These are phyloP conservation scores for Xylariaceae sp. DNA, from an alignment of 2,329 filamentous ascomycete species.

Conservation along the genomic window DNA sequence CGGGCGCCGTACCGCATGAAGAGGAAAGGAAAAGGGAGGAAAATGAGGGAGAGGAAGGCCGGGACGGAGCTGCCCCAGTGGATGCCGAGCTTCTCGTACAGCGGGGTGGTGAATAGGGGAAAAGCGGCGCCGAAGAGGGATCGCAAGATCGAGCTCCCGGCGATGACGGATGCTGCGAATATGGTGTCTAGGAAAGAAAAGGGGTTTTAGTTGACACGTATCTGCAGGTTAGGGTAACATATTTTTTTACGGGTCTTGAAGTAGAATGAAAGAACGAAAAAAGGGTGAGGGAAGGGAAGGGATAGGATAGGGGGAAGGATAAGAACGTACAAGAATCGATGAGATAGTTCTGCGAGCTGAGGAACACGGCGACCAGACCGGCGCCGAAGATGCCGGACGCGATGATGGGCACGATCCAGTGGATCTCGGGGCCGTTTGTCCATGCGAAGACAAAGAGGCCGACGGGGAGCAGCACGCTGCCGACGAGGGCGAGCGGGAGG, in stretches of 20 bases:
- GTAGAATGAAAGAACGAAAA: too few relatives aligned
- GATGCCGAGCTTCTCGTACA: constrained; percentile 57
- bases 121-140: constrained; percentile 57
- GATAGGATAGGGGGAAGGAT: too few relatives aligned
- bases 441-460: constrained; percentile 66
- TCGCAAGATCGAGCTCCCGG: constrained; percentile 54
- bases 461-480: constrained; percentile 55
- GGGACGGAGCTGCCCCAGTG: constrained; percentile 73
- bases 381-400: constrained; percentile 34
- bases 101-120: constrained; percentile 52
- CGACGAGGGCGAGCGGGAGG: constrained; percentile 56
- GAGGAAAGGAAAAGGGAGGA: constrained; percentile 68
- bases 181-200: constrained; percentile 49
- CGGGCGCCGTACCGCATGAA: constrained; percentile 65
- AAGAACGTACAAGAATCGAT: constrained; percentile 43
- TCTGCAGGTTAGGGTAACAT: not conserved
- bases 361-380: constrained; percentile 49
- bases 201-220: not conserved
- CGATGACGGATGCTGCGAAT: constrained; percentile 61
- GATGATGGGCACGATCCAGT: constrained; percentile 44
- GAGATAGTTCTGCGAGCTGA: constrained; percentile 52
- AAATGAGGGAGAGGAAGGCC: constrained; percentile 66
- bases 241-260: not conserved
- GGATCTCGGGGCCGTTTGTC: constrained; percentile 52
- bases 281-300: too few relatives aligned